These are phyloP conservation scores for Aspergillus fijiensis DNA, from an alignment of 2,329 filamentous ascomycete species.

Conservation along the genomic window DNA sequence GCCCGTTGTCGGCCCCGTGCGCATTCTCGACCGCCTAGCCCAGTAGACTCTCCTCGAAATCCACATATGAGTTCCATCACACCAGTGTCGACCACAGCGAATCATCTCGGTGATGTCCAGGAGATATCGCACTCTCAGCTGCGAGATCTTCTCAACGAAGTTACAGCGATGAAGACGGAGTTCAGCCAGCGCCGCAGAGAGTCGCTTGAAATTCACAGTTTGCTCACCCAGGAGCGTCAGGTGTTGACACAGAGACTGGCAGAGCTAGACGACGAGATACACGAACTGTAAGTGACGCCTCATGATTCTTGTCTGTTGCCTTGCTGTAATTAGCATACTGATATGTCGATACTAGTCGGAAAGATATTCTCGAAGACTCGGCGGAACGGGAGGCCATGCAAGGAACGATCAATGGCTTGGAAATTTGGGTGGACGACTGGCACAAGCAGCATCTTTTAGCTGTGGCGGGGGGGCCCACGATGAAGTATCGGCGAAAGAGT, in stretches of 20 bases:
- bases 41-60: not conserved
- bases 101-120: not conserved
- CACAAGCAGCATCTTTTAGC: constrained; percentile 23
- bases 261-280: constrained; percentile 59
- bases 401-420: constrained; percentile 38
- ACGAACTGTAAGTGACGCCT: constrained; percentile 52
- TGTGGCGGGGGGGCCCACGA: constrained; percentile 3
- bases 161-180: constrained; percentile 27
- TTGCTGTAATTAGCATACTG: not conserved
- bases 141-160: constrained; percentile 24
- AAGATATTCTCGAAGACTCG: constrained; percentile 33
- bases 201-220: constrained; percentile 59
- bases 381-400: constrained; percentile 38
- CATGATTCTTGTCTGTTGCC: not conserved
- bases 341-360: constrained; percentile 20
- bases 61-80: not conserved
- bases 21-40: not conserved
- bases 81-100: not conserved
- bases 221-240: constrained; percentile 60
- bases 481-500: constrained; percentile 12
- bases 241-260: constrained; percentile 59
- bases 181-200: constrained; percentile 30
- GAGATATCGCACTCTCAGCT: constrained; percentile 21
- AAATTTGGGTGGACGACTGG: constrained; percentile 33
- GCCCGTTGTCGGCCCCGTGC: constrained; percentile 18